These are phyloP conservation scores for Cenchrus purpureus DNA, from an alignment of 176 grass and related monocot genomes.

Conservation along the genomic window DNA sequence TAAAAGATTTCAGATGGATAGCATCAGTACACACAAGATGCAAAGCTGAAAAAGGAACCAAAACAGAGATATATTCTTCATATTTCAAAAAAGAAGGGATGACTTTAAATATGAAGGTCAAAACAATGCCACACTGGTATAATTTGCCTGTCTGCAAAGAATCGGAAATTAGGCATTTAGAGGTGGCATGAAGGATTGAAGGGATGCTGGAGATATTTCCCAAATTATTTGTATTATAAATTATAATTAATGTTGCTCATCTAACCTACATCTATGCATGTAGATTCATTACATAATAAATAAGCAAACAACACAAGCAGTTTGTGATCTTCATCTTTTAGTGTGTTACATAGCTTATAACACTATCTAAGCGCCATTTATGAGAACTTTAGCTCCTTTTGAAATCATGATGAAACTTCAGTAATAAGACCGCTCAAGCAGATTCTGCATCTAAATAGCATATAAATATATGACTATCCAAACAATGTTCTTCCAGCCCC, in stretches of 20 bases:
- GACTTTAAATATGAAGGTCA: not conserved
- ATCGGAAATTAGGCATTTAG: not conserved
- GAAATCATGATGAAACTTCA: constrained; percentile 20
- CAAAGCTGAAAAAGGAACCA: not conserved
- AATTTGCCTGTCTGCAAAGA: constrained; percentile 15
- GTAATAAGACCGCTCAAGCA: constrained; percentile 12
- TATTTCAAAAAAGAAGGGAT: not conserved
- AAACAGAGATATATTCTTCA: constrained; percentile 8
- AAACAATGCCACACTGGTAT: constrained; percentile 23
- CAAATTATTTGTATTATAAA: not conserved
- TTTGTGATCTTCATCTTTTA: not conserved
- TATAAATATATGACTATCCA: constrained; percentile 8
- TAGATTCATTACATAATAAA: not conserved
- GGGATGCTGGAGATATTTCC: not conserved
- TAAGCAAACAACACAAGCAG: not conserved
- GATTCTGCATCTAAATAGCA: not conserved
- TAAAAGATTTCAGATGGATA: constrained; percentile 30
- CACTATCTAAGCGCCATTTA: not conserved
- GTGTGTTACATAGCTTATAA: constrained; percentile 18
- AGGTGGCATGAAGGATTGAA: constrained; percentile 9
- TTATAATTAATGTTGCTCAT: not conserved
- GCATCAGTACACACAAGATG: constrained; percentile 10
- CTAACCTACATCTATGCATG: constrained; percentile 9
- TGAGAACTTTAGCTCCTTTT: constrained; percentile 14
- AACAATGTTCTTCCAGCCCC: not conserved